phyloP scores from a whole-genome alignment of 2,329 filamentous ascomycete species.

The Kalmusia sp. region DNA sequence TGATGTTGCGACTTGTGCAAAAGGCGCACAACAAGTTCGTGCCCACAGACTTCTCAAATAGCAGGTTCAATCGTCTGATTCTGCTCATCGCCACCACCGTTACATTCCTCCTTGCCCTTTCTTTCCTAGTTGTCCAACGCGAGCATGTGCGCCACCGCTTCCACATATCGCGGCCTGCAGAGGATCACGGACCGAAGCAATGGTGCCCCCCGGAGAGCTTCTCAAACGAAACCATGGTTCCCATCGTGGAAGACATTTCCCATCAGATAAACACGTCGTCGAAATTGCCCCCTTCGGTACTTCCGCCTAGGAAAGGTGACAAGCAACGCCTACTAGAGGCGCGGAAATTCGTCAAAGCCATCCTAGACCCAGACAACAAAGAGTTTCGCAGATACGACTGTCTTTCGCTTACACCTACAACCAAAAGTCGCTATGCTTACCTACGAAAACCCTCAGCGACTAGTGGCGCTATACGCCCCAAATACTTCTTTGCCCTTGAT shows the following conservation, averaged over 20 bases:
- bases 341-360: not conserved
- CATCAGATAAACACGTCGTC: no score
- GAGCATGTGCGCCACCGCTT: not conserved
- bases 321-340: not conserved
- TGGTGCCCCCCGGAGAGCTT: not conserved
- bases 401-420: no score
- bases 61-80: not conserved
- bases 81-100: not conserved
- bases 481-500: conserved; percentile 60
- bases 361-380: not conserved
- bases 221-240: not conserved
- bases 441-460: conserved; percentile 10
- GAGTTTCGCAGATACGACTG: not conserved
- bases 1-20: not conserved
- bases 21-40: not conserved
- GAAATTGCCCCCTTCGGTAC: no score
- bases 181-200: not conserved
- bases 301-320: not conserved
- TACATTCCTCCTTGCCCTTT: not conserved
- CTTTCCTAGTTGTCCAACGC: not conserved
- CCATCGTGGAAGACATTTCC: not conserved
- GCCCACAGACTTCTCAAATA: not conserved
- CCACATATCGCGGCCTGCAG: no score
- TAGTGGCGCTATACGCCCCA: conserved; percentile 5
- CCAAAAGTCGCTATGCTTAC: conserved; percentile 7